Conservation (phyloP, 768 basidiomycete genomes). For the Podaxis sp. region DNA sequence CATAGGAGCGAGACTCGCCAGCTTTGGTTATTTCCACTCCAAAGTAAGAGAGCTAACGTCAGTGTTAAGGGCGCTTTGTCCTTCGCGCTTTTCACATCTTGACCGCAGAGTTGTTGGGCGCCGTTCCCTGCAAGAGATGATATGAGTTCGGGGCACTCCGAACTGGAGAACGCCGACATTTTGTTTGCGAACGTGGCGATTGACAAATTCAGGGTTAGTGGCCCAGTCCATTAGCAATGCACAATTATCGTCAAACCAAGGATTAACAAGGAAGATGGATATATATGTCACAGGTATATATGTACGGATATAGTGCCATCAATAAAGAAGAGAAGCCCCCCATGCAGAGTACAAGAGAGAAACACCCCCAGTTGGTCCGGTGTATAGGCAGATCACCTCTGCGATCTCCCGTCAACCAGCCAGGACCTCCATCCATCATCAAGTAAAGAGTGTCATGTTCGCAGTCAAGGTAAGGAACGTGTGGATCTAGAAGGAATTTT, state of each 20-base stretch:
- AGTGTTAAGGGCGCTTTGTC: too few relatives aligned
- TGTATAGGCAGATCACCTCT: not conserved
- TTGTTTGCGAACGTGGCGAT: too few relatives aligned
- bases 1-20: not conserved
- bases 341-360: not conserved
- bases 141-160: too few relatives aligned
- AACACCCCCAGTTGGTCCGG: not conserved
- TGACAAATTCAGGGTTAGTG: too few relatives aligned
- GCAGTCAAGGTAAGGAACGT: slow-evolving; percentile 6
- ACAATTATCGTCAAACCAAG: not conserved
- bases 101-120: too few relatives aligned
- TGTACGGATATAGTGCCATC: not conserved
- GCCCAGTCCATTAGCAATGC: too few relatives aligned
- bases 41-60: not conserved
- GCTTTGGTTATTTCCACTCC: not conserved
- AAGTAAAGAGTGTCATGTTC: not conserved
- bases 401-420: not conserved
- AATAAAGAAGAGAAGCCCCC: not conserved
- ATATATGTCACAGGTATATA: slow-evolving; percentile 6
- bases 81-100: too few relatives aligned
- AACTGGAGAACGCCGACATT: too few relatives aligned
- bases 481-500: slow-evolving; percentile 20
- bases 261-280: not conserved
- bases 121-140: too few relatives aligned
- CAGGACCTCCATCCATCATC: not conserved